phyloP scores from a whole-genome alignment of 164 flowering plant species.

The Sextonia rubra region DNA sequence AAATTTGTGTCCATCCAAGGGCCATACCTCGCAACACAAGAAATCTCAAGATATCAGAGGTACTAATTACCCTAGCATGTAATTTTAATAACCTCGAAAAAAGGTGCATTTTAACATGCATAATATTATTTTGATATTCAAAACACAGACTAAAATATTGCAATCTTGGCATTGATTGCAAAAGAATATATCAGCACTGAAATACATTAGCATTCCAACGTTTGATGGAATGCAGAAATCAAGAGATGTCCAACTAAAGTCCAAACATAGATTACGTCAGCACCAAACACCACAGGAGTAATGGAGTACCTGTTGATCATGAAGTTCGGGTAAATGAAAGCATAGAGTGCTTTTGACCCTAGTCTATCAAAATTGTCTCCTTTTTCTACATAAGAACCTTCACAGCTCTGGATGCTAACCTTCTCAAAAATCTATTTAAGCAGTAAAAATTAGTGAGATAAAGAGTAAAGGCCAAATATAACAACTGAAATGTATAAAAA shows the following conservation, averaged over 20 bases:
- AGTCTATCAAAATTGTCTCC: slow-evolving; percentile 57
- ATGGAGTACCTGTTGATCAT: slow-evolving; percentile 76
- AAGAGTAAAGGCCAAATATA: slow-evolving; percentile 6
- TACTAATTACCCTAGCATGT: not conserved
- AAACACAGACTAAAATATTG: not conserved
- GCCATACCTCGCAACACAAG: slow-evolving; percentile 57
- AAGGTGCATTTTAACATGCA: not conserved
- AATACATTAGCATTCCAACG: not conserved
- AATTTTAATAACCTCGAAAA: not conserved
- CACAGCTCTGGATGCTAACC: slow-evolving; percentile 81
- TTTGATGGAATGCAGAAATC: not conserved
- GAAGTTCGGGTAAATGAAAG: slow-evolving; percentile 89
- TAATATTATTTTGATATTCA: not conserved
- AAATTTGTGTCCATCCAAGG: slow-evolving; percentile 99
- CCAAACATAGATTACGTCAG: not conserved
- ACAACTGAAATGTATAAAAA: too few species aligned
- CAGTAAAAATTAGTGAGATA: slow-evolving; percentile 12
- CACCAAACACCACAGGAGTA: not conserved
- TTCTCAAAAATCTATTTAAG: slow-evolving; percentile 58
- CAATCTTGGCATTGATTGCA: not conserved
- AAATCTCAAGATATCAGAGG: not conserved
- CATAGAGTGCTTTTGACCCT: slow-evolving; percentile 78
- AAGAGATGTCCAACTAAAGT: not conserved
- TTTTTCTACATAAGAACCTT: slow-evolving; percentile 28
- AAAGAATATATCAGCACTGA: not conserved